Evolutionary conservation across 176 grass and related monocot species (phyloP).

Genomic region (Oryza officinalis): DNA sequence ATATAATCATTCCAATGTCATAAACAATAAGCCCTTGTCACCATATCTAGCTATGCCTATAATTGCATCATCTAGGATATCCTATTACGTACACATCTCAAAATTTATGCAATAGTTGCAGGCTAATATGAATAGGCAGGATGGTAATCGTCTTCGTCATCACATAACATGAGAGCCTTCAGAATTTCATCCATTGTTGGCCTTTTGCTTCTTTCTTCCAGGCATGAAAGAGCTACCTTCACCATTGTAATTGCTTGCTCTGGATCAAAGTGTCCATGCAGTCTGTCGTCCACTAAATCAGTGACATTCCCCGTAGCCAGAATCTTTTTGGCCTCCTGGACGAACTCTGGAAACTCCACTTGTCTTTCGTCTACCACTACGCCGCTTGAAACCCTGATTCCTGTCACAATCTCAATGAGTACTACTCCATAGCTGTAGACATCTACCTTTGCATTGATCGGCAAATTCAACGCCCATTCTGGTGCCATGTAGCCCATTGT

Average conservation of each 20-base stretch:
- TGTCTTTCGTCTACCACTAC: slow-evolving; percentile 21
- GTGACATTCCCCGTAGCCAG: slow-evolving; percentile 33
- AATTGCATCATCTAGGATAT: not conserved
- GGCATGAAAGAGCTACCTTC: slow-evolving; percentile 50
- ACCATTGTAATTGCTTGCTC: slow-evolving; percentile 54
- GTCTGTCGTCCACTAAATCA: slow-evolving; percentile 52
- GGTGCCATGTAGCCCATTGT: slow-evolving; percentile 88
- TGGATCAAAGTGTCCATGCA: slow-evolving; percentile 47
- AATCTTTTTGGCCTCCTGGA: slow-evolving; percentile 44
- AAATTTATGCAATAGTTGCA: slow-evolving; percentile 6
- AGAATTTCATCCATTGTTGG: slow-evolving; percentile 70
- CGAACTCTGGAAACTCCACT: slow-evolving; percentile 36
- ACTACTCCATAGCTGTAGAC: slow-evolving; percentile 76
- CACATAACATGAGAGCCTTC: slow-evolving; percentile 46
- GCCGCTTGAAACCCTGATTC: slow-evolving; percentile 53
- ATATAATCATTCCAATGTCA: not conserved
- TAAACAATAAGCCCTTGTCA: not conserved
- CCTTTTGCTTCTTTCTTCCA: slow-evolving; percentile 63
- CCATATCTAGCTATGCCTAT: not conserved
- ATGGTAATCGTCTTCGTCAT: slow-evolving; percentile 44
- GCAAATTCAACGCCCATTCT: slow-evolving; percentile 66
- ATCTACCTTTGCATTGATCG: slow-evolving; percentile 73
- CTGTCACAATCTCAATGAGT: slow-evolving; percentile 67
- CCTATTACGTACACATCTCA: not conserved
- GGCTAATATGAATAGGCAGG: slow-evolving; percentile 56